Base-by-base conservation (phyloP, 148 eudicot genomes). In the Vaccinium macrocarpon region DNA sequence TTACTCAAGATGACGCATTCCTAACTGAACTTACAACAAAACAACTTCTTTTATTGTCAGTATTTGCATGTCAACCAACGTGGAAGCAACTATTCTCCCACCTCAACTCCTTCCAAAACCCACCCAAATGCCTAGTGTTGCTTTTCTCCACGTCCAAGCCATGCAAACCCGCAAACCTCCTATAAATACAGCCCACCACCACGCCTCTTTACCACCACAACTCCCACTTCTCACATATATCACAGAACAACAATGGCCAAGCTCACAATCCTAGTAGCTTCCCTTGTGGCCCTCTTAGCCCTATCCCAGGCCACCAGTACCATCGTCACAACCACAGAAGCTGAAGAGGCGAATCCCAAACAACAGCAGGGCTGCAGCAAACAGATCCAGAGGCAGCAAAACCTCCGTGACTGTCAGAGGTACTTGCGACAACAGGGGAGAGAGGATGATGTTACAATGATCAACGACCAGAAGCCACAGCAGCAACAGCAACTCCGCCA, bases 381-480 rank as follows among this genome's bases (percentile, higher is more conserved):
- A 42, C 90, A 90, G 55, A 62, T 86, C 15, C 84, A 81, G 53
- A 51, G 53, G 82, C 86, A 86, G 82, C 57, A 72, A 46, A 79
- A 82, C 29, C 80, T 90, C 46, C 66, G 81, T 11, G 83, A 88
- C 49, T 91, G 92, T 72, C 72, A 79, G 81, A 79, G 81, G 25
- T 88, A 86, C 88, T 35, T 91, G n/a, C 4, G 52, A 9, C 55
- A 68, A 66, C 35, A 66, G 53, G 52, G 53, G 10, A 48, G 25
- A 38, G 0, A 14, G 42, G 3, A 9, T 2, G 13, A n/a, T 18
- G 15, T 18, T 1, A 51, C 53, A 1, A 15, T 78, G 48, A 15
- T 2, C 10, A n/a, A 16, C 75, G 27, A 66, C 16, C 86, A 85
- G 18, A 77, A 68, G 25, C 76, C 48, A n/a, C 71, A 51, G 82